These are phyloP conservation scores for Atkinsonella texensis DNA, from an alignment of 2,329 filamentous ascomycete genomes.

Conservation along the genomic window DNA sequence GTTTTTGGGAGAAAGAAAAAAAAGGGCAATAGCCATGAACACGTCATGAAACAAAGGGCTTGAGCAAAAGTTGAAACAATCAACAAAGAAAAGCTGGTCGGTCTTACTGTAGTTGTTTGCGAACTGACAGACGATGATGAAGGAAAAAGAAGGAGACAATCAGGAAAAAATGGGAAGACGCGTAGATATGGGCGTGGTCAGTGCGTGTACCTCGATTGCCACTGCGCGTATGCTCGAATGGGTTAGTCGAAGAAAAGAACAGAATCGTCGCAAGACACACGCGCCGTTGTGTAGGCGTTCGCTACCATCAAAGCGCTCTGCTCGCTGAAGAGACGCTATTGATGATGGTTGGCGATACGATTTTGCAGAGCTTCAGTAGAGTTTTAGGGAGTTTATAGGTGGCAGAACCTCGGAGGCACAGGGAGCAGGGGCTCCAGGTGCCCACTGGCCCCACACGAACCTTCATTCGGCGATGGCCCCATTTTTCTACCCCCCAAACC, in stretches of 20 bases:
- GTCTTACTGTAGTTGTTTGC: conserved; percentile 3
- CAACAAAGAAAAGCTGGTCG: not conserved
- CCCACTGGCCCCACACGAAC: not conserved
- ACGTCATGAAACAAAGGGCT: not conserved
- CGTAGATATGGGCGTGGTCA: not conserved
- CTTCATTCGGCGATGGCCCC: not conserved
- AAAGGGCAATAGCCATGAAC: not conserved
- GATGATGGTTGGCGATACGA: conserved; percentile 3
- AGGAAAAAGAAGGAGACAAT: not conserved
- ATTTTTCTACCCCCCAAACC: not conserved
- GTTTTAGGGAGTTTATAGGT: conserved; percentile 6
- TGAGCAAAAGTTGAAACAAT: not conserved
- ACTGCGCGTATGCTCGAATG: not conserved
- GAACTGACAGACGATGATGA: conserved; percentile 1
- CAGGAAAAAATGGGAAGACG: not conserved
- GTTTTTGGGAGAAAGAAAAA: not conserved
- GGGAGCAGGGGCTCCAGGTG: not conserved
- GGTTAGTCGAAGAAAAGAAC: not conserved
- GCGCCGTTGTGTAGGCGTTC: not conserved
- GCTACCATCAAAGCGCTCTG: conserved; percentile 4
- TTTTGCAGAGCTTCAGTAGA: conserved; percentile 7
- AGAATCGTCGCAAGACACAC: not conserved
- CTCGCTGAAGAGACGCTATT: conserved; percentile 6
- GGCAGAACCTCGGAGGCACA: conserved; percentile 9
- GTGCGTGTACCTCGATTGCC: not conserved